These are phyloP conservation scores for Oropetium thomaeum DNA, from an alignment of 176 grass and related monocot species.

Conservation along the genomic window DNA sequence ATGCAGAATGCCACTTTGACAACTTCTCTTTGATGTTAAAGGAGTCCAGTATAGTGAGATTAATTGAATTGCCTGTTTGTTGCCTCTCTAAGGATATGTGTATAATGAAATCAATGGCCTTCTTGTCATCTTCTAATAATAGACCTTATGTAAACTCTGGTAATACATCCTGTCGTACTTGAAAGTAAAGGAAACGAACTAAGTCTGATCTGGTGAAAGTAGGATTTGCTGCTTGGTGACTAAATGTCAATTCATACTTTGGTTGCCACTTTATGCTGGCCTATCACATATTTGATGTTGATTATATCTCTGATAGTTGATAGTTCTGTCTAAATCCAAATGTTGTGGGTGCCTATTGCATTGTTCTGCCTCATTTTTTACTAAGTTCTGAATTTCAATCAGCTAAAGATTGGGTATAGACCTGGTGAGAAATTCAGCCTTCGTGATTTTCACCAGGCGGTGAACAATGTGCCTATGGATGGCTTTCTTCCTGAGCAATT, in stretches of 20 bases:
- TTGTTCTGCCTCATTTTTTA: background rate
- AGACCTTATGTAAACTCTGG: background rate
- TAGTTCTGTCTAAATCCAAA: background rate
- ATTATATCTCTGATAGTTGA: background rate
- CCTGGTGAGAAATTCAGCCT: slow-evolving; percentile 77
- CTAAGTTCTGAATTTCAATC: slow-evolving; percentile 27
- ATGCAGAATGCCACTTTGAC: background rate
- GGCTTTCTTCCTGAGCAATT: slow-evolving; percentile 43
- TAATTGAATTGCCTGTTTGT: background rate
- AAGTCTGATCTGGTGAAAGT: background rate
- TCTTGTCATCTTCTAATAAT: background rate
- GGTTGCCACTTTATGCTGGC: background rate
- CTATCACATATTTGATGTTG: background rate
- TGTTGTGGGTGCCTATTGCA: background rate
- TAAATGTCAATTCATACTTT: background rate
- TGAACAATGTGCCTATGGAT: slow-evolving; percentile 69
- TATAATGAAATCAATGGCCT: background rate
- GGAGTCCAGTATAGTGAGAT: background rate
- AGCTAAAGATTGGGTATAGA: slow-evolving; percentile 79
- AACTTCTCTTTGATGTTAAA: background rate
- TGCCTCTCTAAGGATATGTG: background rate
- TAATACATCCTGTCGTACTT: background rate
- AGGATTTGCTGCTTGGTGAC: background rate
- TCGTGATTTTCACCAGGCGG: slow-evolving; percentile 79
- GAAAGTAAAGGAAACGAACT: background rate